These are phyloP conservation scores for Tuber aestivum DNA, from an alignment of 495 filamentous ascomycete genomes.

Conservation along the genomic window DNA sequence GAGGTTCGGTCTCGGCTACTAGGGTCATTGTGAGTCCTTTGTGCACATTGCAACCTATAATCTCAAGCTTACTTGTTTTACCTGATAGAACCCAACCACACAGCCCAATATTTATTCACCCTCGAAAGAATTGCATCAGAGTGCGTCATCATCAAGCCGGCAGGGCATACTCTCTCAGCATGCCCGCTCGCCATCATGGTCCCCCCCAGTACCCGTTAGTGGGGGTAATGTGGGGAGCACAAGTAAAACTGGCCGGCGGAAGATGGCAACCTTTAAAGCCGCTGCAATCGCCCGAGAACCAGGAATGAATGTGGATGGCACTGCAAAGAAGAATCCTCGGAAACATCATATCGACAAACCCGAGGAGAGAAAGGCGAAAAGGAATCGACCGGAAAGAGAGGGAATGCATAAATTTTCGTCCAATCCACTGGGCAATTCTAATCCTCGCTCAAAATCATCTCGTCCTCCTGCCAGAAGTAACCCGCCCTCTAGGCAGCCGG, in stretches of 20 bases:
- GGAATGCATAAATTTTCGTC: conserved; percentile 1
- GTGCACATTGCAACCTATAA: neutral
- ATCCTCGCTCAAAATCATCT: neutral
- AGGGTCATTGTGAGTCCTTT: conserved; percentile 1
- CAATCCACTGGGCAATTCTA: neutral
- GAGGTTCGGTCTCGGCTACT: neutral
- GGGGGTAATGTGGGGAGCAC: neutral
- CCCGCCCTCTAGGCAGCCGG: neutral
- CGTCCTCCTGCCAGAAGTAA: neutral
- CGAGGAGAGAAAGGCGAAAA: conserved; percentile 3
- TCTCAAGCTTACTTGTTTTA: neutral
- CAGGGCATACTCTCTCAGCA: neutral
- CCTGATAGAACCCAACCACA: neutral
- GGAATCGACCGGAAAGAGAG: neutral
- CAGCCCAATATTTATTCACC: neutral
- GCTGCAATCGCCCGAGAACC: conserved; percentile 20
- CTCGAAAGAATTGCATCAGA: neutral
- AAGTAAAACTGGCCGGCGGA: conserved; percentile 22
- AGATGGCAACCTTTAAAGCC: conserved; percentile 24
- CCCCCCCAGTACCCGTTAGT: neutral
- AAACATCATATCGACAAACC: neutral
- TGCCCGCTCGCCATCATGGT: neutral
- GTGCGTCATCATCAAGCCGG: neutral
- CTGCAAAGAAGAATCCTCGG: conserved; percentile 18
- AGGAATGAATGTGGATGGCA: conserved; percentile 24